Conservation (phyloP, 371 early-diverging fungal species). For the Circinella umbellata region DNA sequence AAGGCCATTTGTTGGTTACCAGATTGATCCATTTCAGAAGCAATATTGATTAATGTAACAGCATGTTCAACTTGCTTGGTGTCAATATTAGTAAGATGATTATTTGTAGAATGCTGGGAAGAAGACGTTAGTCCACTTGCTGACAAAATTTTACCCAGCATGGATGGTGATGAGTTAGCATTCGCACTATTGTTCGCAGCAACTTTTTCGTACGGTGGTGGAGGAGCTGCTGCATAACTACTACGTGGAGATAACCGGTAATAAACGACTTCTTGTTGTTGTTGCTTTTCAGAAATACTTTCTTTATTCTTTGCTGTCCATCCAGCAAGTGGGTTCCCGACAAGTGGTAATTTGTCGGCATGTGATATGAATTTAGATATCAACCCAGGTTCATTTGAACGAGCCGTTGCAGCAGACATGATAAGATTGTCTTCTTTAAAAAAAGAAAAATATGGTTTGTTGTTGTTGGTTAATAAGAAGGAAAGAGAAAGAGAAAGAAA, state of each 20-base stretch:
- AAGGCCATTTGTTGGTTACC: conserved; percentile 51
- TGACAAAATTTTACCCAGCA: conserved; percentile 21
- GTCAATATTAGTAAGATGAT: conserved; percentile 22
- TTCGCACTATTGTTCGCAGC: conserved; percentile 14
- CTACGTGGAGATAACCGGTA: conserved; percentile 5
- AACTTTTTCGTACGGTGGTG: conserved; percentile 51
- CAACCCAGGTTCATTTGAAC: conserved; percentile 21
- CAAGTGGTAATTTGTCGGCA: conserved; percentile 37
- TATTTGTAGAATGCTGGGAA: conserved; percentile 15
- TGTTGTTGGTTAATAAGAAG: background rate
- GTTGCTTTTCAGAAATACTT: background rate
- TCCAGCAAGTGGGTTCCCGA: conserved; percentile 32
- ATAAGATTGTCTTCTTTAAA: background rate
- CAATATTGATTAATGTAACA: conserved; percentile 51
- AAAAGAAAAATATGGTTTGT: background rate
- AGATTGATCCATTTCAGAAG: conserved; percentile 56
- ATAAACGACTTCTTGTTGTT: conserved; percentile 8
- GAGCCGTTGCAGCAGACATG: background rate
- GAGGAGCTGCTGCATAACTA: conserved; percentile 21
- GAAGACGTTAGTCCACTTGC: conserved; percentile 30
- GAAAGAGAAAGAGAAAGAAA: background rate
- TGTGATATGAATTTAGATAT: conserved; percentile 36
- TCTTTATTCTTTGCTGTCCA: conserved; percentile 25
- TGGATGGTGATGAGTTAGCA: conserved; percentile 16
- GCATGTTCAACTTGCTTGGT: conserved; percentile 53